Percentiles rank a stretch among this genome's conserved stretches.
These are phyloP conservation scores for Backusella morwellensis DNA, from an alignment of 192 early-diverging fungal genomes.

Conservation along the genomic window DNA sequence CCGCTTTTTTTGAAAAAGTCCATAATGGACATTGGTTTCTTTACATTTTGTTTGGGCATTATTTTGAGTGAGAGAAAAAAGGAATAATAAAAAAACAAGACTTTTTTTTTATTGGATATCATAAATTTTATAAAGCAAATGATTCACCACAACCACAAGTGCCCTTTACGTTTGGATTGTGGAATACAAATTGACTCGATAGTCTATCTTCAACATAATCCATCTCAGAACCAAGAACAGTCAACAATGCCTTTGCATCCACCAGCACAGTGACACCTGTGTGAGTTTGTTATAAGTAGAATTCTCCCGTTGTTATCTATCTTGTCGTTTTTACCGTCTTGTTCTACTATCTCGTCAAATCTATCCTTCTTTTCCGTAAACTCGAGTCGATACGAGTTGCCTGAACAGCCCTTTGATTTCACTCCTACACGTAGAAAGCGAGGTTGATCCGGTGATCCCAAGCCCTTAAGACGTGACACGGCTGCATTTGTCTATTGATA, in stretches of 20 bases:
- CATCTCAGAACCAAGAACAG: conserved; percentile 96
- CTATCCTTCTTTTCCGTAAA: conserved; percentile 72
- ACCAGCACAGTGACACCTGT: conserved; percentile 90
- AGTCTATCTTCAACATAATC: conserved; percentile 92
- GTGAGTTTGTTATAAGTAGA: too few species aligned
- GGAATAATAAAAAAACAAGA: too few species aligned
- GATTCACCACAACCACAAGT: conserved; percentile 93
- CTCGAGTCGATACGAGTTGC: conserved; percentile 83
- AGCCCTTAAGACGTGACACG: conserved; percentile 61
- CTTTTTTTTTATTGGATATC: neutral
- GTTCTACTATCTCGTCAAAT: conserved; percentile 91
- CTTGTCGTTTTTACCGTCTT: conserved; percentile 73
- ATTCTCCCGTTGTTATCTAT: too few species aligned
- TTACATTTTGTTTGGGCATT: neutral
- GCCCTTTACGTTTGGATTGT: conserved; percentile 96
- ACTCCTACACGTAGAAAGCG: conserved; percentile 82
- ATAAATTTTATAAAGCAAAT: conserved; percentile 68
- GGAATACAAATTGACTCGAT: conserved; percentile 91
- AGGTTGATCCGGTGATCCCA: conserved; percentile 55
- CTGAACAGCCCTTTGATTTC: conserved; percentile 95
- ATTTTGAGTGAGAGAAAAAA: neutral
- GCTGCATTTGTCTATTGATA: conserved; percentile 73
- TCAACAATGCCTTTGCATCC: conserved; percentile 92
- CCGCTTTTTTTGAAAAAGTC: neutral
- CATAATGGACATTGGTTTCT: neutral